These are phyloP conservation scores for Picochlorum sp. DNA, from an alignment of 139 green algal species.

Conservation along the genomic window DNA sequence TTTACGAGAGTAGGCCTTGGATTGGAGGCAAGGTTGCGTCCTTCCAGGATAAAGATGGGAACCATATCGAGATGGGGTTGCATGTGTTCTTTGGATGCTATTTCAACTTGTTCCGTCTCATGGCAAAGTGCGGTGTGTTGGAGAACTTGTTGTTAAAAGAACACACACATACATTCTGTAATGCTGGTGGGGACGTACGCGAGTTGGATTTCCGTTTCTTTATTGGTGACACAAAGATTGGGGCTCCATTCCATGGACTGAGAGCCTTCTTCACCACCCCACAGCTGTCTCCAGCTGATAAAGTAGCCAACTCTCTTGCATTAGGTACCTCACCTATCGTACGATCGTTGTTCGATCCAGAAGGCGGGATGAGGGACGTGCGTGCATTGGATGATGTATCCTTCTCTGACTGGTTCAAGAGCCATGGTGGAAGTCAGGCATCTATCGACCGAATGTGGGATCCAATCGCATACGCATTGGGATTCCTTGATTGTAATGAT, in stretches of 20 bases:
- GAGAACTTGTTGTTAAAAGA: conserved; percentile 93
- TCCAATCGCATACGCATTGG: conserved; percentile 92
- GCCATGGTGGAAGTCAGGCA: conserved; percentile 62
- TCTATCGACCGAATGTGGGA: conserved; percentile 95
- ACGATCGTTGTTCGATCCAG: conserved; percentile 80
- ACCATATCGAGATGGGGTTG: conserved; percentile 96
- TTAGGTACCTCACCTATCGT: conserved; percentile 87
- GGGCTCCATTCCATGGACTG: conserved; percentile 80
- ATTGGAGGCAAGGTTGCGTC: conserved; percentile 95
- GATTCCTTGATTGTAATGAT: conserved; percentile 94
- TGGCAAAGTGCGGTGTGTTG: conserved; percentile 90
- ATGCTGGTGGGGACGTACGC: conserved; percentile 79
- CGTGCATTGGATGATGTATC: conserved; percentile 73
- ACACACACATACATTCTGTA: conserved; percentile 95
- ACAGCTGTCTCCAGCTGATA: conserved; percentile 76
- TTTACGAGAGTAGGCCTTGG: conserved; percentile 83
- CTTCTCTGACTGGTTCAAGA: conserved; percentile 90
- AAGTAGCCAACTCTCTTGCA: conserved; percentile 78
- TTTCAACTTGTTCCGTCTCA: conserved; percentile 91
- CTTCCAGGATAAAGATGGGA: conserved; percentile 86
- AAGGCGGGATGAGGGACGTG: conserved; percentile 84
- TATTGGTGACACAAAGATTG: conserved; percentile 73
- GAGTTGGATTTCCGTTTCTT: conserved; percentile 90
- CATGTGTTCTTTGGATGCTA: conserved; percentile 96
- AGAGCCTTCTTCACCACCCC: conserved; percentile 94